Percentiles rank a stretch among this genome's conserved stretches.
These are phyloP conservation scores for Neoarthrinium moseri DNA, from an alignment of 2,329 filamentous ascomycete species.

Conservation along the genomic window DNA sequence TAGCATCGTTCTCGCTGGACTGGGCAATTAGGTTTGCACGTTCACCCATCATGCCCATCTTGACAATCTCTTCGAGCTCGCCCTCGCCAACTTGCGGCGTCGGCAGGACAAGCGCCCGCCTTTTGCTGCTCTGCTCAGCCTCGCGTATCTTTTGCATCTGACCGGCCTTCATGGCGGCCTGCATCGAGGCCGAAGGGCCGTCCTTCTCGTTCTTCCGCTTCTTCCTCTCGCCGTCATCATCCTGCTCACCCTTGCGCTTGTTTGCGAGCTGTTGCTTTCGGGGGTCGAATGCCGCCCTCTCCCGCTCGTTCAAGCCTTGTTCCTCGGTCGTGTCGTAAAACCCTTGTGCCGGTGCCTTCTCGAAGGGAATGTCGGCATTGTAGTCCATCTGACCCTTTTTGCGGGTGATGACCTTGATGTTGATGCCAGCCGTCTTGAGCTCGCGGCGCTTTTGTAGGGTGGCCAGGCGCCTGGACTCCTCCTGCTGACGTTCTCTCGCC, in stretches of 20 bases:
- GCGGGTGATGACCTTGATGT: constrained; percentile 88
- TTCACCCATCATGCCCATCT: constrained; percentile 95
- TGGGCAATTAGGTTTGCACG: constrained; percentile 74
- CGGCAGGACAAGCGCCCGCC: constrained; percentile 78
- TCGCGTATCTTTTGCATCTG: constrained; percentile 94
- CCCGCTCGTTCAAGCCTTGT: constrained; percentile 73
- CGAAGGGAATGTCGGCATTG: constrained; percentile 97
- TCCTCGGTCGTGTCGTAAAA: constrained; percentile 95
- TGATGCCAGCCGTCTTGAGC: constrained; percentile 96
- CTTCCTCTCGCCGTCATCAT: constrained; percentile 80
- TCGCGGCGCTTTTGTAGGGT: constrained; percentile 93
- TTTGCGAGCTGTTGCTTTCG: constrained; percentile 86
- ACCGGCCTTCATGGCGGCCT: constrained; percentile 87
- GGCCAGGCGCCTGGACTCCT: constrained; percentile 87
- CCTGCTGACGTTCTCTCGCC: constrained; percentile 89
- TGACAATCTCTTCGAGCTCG: constrained; percentile 96
- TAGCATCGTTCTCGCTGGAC: constrained; percentile 80
- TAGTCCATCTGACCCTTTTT: constrained; percentile 99
- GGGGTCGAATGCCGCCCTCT: constrained; percentile 85
- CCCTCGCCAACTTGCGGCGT: constrained; percentile 88
- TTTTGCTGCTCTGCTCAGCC: constrained; percentile 94
- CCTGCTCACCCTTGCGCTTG: constrained; percentile 89
- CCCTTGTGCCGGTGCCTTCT: constrained; percentile 82
- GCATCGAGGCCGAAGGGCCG: constrained; percentile 72
- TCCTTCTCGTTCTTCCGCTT: constrained; percentile 87